phyloP scores from a whole-genome alignment of 805 yeast genomes.

The Suhomyces xylopsoci region DNA sequence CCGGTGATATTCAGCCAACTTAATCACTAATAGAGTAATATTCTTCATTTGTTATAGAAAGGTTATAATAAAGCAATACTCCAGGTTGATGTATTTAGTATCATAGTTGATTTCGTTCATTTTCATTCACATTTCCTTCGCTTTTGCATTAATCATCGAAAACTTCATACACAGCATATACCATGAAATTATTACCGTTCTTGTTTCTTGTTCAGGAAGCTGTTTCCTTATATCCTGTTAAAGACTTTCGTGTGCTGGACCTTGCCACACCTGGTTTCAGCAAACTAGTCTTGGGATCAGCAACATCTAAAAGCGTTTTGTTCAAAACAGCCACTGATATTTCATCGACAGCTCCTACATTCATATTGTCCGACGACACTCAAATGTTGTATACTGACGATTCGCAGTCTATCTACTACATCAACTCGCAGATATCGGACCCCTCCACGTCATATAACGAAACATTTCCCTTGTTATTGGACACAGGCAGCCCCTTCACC shows the following conservation, averaged over 20 bases:
- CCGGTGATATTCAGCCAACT: not conserved
- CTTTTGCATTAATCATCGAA: not conserved
- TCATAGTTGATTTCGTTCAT: not conserved
- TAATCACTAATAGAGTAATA: not conserved
- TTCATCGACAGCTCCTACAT: not conserved
- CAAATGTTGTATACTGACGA: slow-evolving; percentile 11
- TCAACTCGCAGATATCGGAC: slow-evolving; percentile 17
- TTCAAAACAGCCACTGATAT: not conserved
- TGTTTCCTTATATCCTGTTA: slow-evolving; percentile 9
- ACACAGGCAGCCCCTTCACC: slow-evolving; percentile 62
- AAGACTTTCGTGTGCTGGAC: slow-evolving; percentile 11
- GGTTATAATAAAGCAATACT: too few species aligned
- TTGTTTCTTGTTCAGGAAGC: not conserved
- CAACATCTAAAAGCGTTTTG: not conserved
- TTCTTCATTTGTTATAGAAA: not conserved
- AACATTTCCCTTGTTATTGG: slow-evolving; percentile 53
- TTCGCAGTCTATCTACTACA: slow-evolving; percentile 11
- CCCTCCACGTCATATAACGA: slow-evolving; percentile 12
- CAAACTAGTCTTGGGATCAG: not conserved
- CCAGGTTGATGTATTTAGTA: too few species aligned
- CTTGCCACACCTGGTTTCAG: not conserved
- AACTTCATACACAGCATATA: not conserved
- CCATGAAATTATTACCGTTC: not conserved
- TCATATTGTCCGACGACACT: slow-evolving; percentile 1
- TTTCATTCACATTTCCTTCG: too few species aligned